Evolutionary conservation across 805 yeast species (phyloP).

Genomic region (Jamesozyma lodderae): DNA sequence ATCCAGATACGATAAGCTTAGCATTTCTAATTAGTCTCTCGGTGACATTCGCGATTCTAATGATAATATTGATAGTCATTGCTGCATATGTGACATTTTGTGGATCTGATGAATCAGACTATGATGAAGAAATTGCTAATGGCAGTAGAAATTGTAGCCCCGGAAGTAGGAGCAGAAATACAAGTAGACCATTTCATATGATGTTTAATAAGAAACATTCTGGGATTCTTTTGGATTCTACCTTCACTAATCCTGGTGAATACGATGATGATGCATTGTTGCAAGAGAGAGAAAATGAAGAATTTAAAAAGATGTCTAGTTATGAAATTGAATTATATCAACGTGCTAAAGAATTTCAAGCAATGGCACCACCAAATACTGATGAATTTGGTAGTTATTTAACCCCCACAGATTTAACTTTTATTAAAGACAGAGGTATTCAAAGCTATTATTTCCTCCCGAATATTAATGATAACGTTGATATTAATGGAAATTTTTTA

Average conservation of each 20-base stretch:
- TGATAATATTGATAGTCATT: slow-evolving; percentile 25
- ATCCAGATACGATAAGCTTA: slow-evolving; percentile 25
- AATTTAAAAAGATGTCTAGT: slow-evolving; percentile 24
- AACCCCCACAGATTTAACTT: slow-evolving; percentile 19
- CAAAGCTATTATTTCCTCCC: slow-evolving; percentile 30
- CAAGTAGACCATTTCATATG: slow-evolving; percentile 12
- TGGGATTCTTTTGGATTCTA: slow-evolving; percentile 23
- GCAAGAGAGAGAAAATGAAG: slow-evolving; percentile 18
- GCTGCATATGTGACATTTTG: slow-evolving; percentile 30
- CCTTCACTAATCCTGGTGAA: slow-evolving; percentile 24
- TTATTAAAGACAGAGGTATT: slow-evolving; percentile 30
- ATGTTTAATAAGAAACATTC: slow-evolving; percentile 22
- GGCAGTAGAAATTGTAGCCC: slow-evolving; percentile 5
- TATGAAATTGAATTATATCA: slow-evolving; percentile 27
- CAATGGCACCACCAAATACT: slow-evolving; percentile 23
- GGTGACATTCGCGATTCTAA: slow-evolving; percentile 28
- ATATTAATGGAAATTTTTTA: slow-evolving; percentile 25
- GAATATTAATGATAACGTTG: slow-evolving; percentile 29
- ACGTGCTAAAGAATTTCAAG: slow-evolving; percentile 26
- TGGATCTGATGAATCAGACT: slow-evolving; percentile 26
- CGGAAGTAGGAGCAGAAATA: slow-evolving; percentile 5
- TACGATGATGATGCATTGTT: slow-evolving; percentile 23
- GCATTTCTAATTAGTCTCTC: slow-evolving; percentile 29
- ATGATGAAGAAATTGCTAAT: slow-evolving; percentile 23
- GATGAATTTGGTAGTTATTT: slow-evolving; percentile 27